These are phyloP conservation scores for Mycocentrospora acerina DNA, from an alignment of 2,329 filamentous ascomycete species.

Conservation along the genomic window DNA sequence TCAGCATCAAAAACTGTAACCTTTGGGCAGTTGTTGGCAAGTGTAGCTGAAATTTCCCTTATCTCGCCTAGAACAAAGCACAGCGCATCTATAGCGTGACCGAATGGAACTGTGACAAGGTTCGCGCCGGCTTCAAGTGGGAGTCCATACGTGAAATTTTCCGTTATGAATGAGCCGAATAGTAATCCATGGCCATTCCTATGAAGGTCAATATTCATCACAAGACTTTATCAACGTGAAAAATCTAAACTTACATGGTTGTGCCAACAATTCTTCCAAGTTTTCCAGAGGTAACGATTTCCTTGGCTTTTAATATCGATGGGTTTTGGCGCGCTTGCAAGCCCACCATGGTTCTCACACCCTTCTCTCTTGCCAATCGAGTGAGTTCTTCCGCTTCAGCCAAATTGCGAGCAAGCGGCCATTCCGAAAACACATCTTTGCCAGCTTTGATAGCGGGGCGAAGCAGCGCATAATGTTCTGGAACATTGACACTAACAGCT, in stretches of 20 bases:
- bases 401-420: slow-evolving; percentile 49
- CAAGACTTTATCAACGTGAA: neutral
- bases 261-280: slow-evolving; percentile 48
- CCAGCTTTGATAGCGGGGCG: slow-evolving; percentile 46
- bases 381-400: slow-evolving; percentile 48
- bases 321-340: slow-evolving; percentile 50
- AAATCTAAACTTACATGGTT: slow-evolving; percentile 30
- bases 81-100: slow-evolving; percentile 35
- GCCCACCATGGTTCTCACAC: slow-evolving; percentile 50
- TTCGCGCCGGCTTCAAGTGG: slow-evolving; percentile 50
- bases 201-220: neutral
- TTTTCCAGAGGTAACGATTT: slow-evolving; percentile 45
- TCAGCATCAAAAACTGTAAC: slow-evolving; percentile 19
- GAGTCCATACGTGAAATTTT: slow-evolving; percentile 51
- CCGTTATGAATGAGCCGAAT: slow-evolving; percentile 15
- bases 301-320: slow-evolving; percentile 44
- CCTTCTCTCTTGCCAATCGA: slow-evolving; percentile 43
- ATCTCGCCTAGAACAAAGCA: slow-evolving; percentile 34
- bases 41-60: slow-evolving; percentile 25
- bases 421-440: slow-evolving; percentile 51
- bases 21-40: slow-evolving; percentile 24
- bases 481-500: slow-evolving; percentile 48
- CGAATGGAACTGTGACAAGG: slow-evolving; percentile 45
- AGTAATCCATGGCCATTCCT: slow-evolving; percentile 19
- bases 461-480: slow-evolving; percentile 46